Evolutionary conservation across 1,139 yeast species (phyloP), one percentile per base, ranked within the genome.

Genomic region (Magnusiomyces clavatus): DNA sequence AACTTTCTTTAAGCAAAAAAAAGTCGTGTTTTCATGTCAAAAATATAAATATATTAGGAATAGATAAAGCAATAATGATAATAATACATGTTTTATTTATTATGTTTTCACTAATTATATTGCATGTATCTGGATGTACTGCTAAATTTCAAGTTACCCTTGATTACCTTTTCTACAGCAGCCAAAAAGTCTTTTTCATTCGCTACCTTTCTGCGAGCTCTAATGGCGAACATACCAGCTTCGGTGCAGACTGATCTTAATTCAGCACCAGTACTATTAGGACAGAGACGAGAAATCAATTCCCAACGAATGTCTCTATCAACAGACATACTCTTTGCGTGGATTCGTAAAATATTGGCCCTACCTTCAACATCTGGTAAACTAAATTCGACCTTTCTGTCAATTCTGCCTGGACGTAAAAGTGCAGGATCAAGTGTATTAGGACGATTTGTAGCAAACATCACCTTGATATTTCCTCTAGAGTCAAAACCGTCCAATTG

Each of bases 281-380:
- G 98, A 74, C 98, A 92, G 65, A 92, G 77, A 67, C 98, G 81
- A 20, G 97, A 89, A 64, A 92, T 92, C 65, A 92, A 79, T 71
- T 92, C 98, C 98, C 98, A 92, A 71, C 98, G 83, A 56, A 92
- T 92, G 63, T 88, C 95, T 66, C 96, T 83, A 70, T 92, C 98
- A 60, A 89, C 92, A 64, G 96, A 86, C 98, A 92, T 92, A 51
- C 96, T 62, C 72, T 90, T 92, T 41, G 97, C 85, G 70, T 92
- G 99, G 65, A 92, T 92, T 66, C 97, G 80, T 78, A 94, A 88
- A 64, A 92, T 92, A 67, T 90, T 90, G 49, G 98, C 97, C 62
- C 98, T 82, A 50, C 98, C 98, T 68, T 92, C 98, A 58, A 92
- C 76, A 67, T 92, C 98, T 6, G 99, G 98, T 62, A 92, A 74